phyloP scores from a whole-genome alignment of 169 alveolate species.

The Neospora caninum region DNA sequence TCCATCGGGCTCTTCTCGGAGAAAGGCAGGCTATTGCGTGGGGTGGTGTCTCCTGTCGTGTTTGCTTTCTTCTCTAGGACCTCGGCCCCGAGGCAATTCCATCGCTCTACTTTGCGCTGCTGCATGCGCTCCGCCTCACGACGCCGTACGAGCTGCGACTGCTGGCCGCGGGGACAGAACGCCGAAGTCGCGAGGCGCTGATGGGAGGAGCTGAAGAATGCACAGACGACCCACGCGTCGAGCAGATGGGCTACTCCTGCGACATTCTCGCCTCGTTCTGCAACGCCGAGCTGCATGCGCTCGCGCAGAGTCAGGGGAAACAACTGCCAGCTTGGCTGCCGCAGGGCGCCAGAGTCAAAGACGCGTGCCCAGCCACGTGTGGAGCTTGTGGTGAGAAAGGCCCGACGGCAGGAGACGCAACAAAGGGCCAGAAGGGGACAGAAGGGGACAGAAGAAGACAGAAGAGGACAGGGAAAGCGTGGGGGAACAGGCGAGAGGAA shows the following conservation, averaged over 20 bases:
- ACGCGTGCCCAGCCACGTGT: constrained; percentile 61
- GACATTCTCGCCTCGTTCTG: constrained; percentile 48
- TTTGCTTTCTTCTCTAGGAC: constrained; percentile 26
- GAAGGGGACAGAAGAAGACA: neutral
- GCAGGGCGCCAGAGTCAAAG: constrained; percentile 51
- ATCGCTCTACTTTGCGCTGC: constrained; percentile 40
- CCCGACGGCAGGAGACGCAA: neutral
- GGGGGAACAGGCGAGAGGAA: neutral
- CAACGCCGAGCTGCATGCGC: constrained; percentile 53
- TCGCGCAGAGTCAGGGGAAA: constrained; percentile 57
- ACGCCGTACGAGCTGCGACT: constrained; percentile 65
- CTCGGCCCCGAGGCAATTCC: constrained; percentile 63
- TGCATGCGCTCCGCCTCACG: constrained; percentile 51
- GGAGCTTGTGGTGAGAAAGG: constrained; percentile 51
- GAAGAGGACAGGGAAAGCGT: neutral
- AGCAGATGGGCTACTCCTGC: constrained; percentile 61
- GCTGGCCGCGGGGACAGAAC: constrained; percentile 54
- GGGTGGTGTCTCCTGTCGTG: neutral
- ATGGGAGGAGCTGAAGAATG: constrained; percentile 8
- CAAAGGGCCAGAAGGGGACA: neutral
- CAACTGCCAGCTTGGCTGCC: constrained; percentile 67
- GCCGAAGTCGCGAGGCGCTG: constrained; percentile 36
- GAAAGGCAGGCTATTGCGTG: too few species aligned
- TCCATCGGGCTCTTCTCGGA: neutral
- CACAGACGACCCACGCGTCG: constrained; percentile 51